Base-by-base conservation (phyloP, 2,329 filamentous ascomycete genomes). In the Coniochaeta hoffmannii region DNA sequence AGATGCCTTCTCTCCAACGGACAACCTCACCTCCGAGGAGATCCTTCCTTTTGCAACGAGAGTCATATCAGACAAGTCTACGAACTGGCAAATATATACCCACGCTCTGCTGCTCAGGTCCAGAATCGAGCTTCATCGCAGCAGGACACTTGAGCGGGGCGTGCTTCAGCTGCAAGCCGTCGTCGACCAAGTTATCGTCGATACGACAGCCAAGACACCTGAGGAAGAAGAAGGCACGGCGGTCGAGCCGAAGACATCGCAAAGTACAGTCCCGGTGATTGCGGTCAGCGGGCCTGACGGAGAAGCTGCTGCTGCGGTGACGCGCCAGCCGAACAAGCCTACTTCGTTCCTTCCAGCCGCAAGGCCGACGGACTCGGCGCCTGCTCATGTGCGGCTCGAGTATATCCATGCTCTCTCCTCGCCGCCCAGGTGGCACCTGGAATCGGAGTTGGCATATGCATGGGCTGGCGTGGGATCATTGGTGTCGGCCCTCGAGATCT, bases 1-100 rank as follows among this genome's bases (percentile, higher is more conserved):
- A 58, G 96, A 97, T 65, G 91, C 89, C 0, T 88, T 86, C 59
- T 87, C 91, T 0, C 91, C 94, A 0, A 78, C 85, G 1, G 88
- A 97, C 67, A 87, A 89, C 0, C 76, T 99, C 1, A 97, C 92
- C 0, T 81, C 91, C n/a, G 92, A 97, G 71, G 90, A 97, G 67
- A 93, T 96, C 4, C 72, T 96, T 1, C 94, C 94, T 0, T 99
- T 93, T 67, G 94, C 94, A 0, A 87, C 86, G 1, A 84, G 94
- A 38, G 94, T 97, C 0, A 78, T 99, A 1, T 82, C 88, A 9
- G 91, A 94, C 58, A 92, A 93, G 62, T 88, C 88, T 49, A 93
- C 90, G 1, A 99, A 97, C 69, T 99, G 94, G 94, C 94, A 97
- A 69, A 87, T 97, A 32, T 97, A 97, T 68, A 97, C 94, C 0